Conservation (phyloP, 306 rosid genomes). For the Senna siamea region DNA sequence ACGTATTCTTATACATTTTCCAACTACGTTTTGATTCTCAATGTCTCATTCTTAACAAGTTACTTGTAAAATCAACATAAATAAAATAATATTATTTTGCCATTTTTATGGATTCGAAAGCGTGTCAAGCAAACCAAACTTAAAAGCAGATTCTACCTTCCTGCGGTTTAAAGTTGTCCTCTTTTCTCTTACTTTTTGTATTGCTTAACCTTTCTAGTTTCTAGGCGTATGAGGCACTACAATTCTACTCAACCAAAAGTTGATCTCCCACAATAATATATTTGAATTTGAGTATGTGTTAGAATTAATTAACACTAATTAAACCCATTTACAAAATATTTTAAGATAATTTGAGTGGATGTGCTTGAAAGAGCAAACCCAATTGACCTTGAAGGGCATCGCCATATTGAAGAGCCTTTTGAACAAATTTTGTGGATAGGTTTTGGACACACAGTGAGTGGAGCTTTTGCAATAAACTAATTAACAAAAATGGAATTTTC, state of each 20-base stretch:
- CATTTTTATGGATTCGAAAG: neutral
- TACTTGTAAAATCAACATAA: neutral
- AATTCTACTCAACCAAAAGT: neutral
- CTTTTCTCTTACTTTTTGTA: neutral
- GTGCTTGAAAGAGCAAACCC: neutral
- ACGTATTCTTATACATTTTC: no score
- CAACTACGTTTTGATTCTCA: no score
- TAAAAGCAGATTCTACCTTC: neutral
- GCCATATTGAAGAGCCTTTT: constrained; percentile 1
- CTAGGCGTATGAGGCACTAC: neutral
- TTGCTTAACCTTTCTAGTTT: neutral
- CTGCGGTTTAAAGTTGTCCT: neutral
- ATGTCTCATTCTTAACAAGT: neutral
- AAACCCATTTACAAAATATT: neutral
- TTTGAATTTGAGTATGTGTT: neutral
- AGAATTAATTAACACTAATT: neutral
- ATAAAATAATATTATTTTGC: neutral
- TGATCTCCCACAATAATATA: neutral
- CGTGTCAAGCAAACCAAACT: neutral
- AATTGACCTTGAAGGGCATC: neutral
- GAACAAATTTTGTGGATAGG: neutral
- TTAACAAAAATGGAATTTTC: neutral
- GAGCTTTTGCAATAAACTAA: neutral
- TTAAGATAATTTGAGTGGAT: neutral
- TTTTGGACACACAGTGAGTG: neutral